Percentiles rank a stretch among this genome's conserved stretches.
These are phyloP conservation scores for Coriolopsis trogii DNA, from an alignment of 1,284 basidiomycete species.

Conservation along the genomic window DNA sequence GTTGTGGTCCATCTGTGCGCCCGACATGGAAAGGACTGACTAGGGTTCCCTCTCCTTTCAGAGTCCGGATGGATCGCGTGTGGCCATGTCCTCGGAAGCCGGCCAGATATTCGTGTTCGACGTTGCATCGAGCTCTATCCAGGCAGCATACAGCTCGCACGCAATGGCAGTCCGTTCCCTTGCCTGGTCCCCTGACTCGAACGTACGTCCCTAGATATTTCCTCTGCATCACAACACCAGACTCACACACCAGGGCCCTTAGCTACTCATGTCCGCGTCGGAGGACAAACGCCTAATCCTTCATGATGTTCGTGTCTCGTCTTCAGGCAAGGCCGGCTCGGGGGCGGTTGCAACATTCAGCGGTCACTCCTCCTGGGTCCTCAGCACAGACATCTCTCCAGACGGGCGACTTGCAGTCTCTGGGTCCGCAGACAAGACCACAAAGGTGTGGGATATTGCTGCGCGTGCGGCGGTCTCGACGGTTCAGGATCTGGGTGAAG, in stretches of 20 bases:
- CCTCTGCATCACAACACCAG: too few species aligned
- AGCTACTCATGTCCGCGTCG: constrained; percentile 84
- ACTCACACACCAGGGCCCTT: neutral
- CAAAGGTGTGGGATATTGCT: constrained; percentile 88
- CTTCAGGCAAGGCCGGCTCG: constrained; percentile 60
- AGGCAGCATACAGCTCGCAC: constrained; percentile 78
- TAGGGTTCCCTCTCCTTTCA: constrained; percentile 32
- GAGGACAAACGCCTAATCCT: constrained; percentile 87
- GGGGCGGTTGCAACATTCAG: constrained; percentile 81
- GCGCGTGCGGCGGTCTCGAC: constrained; percentile 80
- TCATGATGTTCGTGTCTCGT: constrained; percentile 75
- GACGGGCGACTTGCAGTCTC: constrained; percentile 78
- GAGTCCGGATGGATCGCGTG: constrained; percentile 82
- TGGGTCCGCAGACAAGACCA: constrained; percentile 83
- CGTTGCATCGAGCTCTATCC: constrained; percentile 62
- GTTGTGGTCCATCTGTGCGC: neutral
- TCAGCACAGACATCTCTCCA: constrained; percentile 78
- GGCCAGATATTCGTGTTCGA: constrained; percentile 87
- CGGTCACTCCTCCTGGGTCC: constrained; percentile 87
- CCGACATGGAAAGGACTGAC: neutral
- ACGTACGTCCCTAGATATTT: constrained; percentile 42
- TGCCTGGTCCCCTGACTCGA: constrained; percentile 82
- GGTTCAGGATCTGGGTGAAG: constrained; percentile 75
- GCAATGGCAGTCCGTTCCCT: constrained; percentile 84
- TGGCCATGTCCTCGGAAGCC: constrained; percentile 79